These are phyloP conservation scores for Fraxinus pennsylvanica DNA, from an alignment of 257 asterid species.

Conservation along the genomic window DNA sequence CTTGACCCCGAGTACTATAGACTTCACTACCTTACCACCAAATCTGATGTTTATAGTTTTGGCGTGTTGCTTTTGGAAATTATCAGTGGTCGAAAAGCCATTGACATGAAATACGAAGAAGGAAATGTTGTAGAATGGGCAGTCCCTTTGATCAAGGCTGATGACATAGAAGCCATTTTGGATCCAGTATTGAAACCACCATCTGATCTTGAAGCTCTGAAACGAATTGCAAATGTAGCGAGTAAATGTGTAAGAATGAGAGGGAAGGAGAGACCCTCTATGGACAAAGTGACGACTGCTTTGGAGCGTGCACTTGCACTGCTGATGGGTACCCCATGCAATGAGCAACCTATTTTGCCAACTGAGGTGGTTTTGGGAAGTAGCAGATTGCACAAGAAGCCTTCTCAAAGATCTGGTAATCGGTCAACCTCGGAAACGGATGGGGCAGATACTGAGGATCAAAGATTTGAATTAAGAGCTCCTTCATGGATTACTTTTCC, in stretches of 20 bases:
- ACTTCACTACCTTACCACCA: slow-evolving; percentile 88
- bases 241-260: slow-evolving; percentile 89
- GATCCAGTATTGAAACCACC: slow-evolving; percentile 73
- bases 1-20: slow-evolving; percentile 92
- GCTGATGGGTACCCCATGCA: slow-evolving; percentile 85
- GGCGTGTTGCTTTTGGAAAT: slow-evolving; percentile 85
- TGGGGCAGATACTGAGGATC: slow-evolving; percentile 72
- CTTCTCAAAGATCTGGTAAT: slow-evolving; percentile 69
- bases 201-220: slow-evolving; percentile 65
- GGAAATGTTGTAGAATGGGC: slow-evolving; percentile 97
- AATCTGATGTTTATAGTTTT: slow-evolving; percentile 86
- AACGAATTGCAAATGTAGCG: slow-evolving; percentile 72
- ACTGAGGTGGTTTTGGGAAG: slow-evolving; percentile 90
- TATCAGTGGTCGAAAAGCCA: slow-evolving; percentile 84
- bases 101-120: slow-evolving; percentile 82
- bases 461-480: slow-evolving; percentile 71
- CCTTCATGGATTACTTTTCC: slow-evolving; percentile 96
- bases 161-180: slow-evolving; percentile 56
- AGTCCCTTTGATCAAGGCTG: slow-evolving; percentile 74
- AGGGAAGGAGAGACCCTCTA: slow-evolving; percentile 92
- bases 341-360: slow-evolving; percentile 87
- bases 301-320: slow-evolving; percentile 80
- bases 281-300: slow-evolving; percentile 87
- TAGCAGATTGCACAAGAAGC: slow-evolving; percentile 83
- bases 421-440: slow-evolving; percentile 75